Base-by-base conservation (phyloP, 192 early-diverging fungal species). In the Backusella morwellensis region DNA sequence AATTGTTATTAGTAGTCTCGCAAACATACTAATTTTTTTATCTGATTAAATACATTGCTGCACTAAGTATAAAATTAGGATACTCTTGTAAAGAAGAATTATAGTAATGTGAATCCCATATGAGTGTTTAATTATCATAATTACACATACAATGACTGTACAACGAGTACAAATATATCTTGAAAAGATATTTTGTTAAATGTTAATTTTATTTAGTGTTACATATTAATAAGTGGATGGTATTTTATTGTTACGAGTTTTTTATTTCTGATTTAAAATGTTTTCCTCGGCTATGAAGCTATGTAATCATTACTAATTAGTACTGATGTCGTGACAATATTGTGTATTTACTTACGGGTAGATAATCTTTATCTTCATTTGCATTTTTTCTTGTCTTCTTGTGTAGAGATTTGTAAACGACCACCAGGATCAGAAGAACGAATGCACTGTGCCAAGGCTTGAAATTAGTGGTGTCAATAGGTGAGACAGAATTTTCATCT, bases 241-340 rank as follows among this genome's bases (percentile, higher is more conserved):
- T 29, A 29, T 12, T 63, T 32, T 29, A 12, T 63, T 29, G 4
- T 29, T 63, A 63, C 0, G 56, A 63, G 56, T 63, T 63, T 63
- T 63, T 63, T 63, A 63, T 63, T 29, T 63, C 56, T 63, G 56
- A 1, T 63, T 63, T 63, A 63, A 63, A 63, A 26, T 63, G 56
- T 12, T 23, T 63, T 29, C 56, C 56, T 63, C 56, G 29, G 56
- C 12, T 63, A 63, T 63, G 56, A 14, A 63, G 23, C 56, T 63
- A 2, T 11, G 0, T 63, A n/a, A 63, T 63, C 0, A 29, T 63
- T 29, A 26, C 11, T 29, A 23, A 63, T 63, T 63, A 63, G 56
- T 29, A 63, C 11, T 29, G 21, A 12, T 63, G 11, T 14, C 56
- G 2, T 63, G 11, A 29, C 0, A 29, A 63, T 63, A 29, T 29